Evolutionary conservation across 1,139 yeast genomes (phyloP).

Genomic region (Zygosaccharomyces pseudobailii): DNA sequence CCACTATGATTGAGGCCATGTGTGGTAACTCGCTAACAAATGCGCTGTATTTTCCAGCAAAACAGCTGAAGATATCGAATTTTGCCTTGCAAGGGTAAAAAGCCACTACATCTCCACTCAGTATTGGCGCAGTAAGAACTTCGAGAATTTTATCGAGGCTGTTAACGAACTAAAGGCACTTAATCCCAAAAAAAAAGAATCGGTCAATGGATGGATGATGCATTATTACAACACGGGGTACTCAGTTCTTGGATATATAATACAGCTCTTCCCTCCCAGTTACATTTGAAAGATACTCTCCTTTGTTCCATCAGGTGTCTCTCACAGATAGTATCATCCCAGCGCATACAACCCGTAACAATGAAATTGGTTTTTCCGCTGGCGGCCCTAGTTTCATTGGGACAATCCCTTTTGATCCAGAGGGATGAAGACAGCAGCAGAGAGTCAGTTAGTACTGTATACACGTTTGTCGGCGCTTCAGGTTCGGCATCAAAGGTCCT

Average conservation of each 20-base stretch:
- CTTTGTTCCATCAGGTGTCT: neutral
- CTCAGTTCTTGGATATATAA: neutral
- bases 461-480: conserved; percentile 11
- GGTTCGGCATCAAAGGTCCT: conserved; percentile 9
- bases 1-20: neutral
- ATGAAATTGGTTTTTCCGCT: conserved; percentile 2
- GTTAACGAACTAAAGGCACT: neutral
- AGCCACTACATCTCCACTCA: neutral
- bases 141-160: conserved; percentile 2
- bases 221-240: neutral
- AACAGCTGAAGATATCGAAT: neutral
- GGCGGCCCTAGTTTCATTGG: conserved; percentile 3
- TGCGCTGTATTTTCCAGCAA: neutral
- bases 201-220: neutral
- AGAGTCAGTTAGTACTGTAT: conserved; percentile 7
- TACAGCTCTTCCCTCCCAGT: neutral
- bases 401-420: neutral
- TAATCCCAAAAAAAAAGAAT: neutral
- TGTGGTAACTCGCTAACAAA: conserved; percentile 1
- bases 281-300: neutral
- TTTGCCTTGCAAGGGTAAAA: neutral
- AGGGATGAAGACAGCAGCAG: neutral
- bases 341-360: neutral
- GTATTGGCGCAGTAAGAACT: conserved; percentile 2
- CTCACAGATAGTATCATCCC: too few relatives aligned